Percentiles rank a stretch among this genome's conserved stretches.
These are phyloP conservation scores for Leavenworthia alabamica DNA, from an alignment of 345 rosid species.

Conservation along the genomic window DNA sequence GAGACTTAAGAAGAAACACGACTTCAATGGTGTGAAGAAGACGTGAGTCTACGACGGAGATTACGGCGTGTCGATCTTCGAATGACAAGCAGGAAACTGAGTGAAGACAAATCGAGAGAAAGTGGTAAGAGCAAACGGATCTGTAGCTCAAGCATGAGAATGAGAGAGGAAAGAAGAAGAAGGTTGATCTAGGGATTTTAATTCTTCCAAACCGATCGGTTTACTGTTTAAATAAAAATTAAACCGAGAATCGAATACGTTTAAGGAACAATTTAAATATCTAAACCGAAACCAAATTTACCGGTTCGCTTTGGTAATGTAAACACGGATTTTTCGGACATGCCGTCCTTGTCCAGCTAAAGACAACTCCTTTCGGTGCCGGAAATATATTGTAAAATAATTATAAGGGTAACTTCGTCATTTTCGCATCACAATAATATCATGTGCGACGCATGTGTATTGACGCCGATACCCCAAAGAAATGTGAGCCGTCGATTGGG, in stretches of 20 bases:
- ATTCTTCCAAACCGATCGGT: slow-evolving; percentile 1
- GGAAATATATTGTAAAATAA: background rate
- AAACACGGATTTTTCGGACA: slow-evolving; percentile 6
- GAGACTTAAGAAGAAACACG: slow-evolving; percentile 3
- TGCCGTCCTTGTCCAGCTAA: slow-evolving; percentile 34
- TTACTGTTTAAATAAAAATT: background rate
- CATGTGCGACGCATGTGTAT: slow-evolving; percentile 27
- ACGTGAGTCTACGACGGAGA: background rate
- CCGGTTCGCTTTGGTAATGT: slow-evolving; percentile 4
- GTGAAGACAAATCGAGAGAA: slow-evolving; percentile 14
- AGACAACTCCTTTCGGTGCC: slow-evolving; percentile 9
- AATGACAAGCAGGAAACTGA: background rate
- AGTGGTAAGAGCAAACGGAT: slow-evolving; percentile 18
- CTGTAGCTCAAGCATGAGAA: slow-evolving; percentile 6
- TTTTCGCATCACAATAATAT: background rate
- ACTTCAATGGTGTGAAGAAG: background rate
- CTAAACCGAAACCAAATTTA: background rate
- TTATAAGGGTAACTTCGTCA: background rate
- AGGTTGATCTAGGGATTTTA: slow-evolving; percentile 11
- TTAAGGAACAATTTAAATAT: background rate
- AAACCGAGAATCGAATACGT: background rate
- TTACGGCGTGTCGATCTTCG: slow-evolving; percentile 4
- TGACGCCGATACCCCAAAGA: slow-evolving; percentile 6
- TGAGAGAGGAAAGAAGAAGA: background rate
- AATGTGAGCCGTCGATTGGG: slow-evolving; percentile 3